Evolutionary conservation across 176 grass and related monocot genomes (phyloP), one percentile per base, ranked within the genome.

Genomic region (Carex pumila): DNA sequence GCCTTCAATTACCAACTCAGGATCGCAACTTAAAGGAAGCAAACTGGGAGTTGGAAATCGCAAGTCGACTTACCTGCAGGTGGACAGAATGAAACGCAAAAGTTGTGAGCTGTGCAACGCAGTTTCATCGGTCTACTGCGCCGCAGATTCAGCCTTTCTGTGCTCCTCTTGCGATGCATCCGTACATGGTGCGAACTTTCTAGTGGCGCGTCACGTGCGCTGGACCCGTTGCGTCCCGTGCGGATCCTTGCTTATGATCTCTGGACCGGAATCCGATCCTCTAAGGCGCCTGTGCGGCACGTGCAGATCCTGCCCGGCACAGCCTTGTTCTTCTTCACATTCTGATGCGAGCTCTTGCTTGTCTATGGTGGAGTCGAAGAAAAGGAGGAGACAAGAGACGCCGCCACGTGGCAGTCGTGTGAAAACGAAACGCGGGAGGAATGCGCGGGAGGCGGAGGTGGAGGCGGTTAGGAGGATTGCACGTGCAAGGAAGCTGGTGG

Each of bases 151-250:
- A 15, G 95, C 95, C 13, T 87, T 89, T 79, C 84, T 97, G 5
- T 94, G 95, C 87, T 81, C 21, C 47, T 5, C 63, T 0, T 97
- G 95, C 89, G 92, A 98, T 71, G 91, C 89, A 50, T 57, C 86
- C 58, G 95, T 98, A 2, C 95, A 98, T 79, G 92, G 95, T 61
- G 95, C 95, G 30, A 98, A 95, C 82, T 92, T 97, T 81, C 95
- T 97, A 41, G 92, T 93, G 36, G 91, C 92, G 0, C 89, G 94
- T 0, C 94, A 97, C 85, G 85, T 74, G 74, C 90, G 94, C 52
- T 86, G 78, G 79, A 74, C 3, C 76, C 79, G n/a, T 37, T 50
- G 36, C 37, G 25, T 52, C 12, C 1, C 61, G 0, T 13, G 81
- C 10, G 3, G 56, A 12, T 2, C 61, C 0, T 45, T 66, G 3